Evolutionary conservation across 495 filamentous ascomycete genomes (phyloP).

Genomic region (Aspergillus affinis): DNA sequence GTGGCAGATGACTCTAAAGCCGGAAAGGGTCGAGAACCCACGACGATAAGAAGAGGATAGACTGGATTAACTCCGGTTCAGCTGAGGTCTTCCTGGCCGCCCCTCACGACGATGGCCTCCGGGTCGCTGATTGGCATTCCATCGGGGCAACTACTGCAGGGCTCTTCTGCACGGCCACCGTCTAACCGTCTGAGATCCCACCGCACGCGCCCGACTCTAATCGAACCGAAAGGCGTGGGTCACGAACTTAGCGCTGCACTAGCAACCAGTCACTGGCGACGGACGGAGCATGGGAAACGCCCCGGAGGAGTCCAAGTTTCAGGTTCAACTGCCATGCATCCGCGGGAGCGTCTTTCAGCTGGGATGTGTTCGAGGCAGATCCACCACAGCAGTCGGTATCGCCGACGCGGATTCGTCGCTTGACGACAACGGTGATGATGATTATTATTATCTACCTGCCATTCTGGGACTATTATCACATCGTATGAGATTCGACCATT

Average conservation of each 20-base stretch:
- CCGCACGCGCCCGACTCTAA: constrained; percentile 1
- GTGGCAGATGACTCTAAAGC: neutral
- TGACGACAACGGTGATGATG: neutral
- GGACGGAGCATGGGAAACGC: neutral
- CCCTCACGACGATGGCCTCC: neutral
- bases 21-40: too few species aligned
- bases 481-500: too few species aligned
- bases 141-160: constrained; percentile 19
- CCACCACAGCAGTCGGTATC: constrained; percentile 6
- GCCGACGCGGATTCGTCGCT: constrained; percentile 3
- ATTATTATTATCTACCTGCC: too few species aligned
- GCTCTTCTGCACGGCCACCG: constrained; percentile 15
- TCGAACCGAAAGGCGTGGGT: neutral
- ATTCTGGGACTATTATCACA: too few species aligned
- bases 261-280: neutral
- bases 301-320: neutral
- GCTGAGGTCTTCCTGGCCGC: constrained; percentile 19
- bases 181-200: constrained; percentile 5
- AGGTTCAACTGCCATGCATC: constrained; percentile 13
- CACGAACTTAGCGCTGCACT: too few species aligned
- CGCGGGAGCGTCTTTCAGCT: constrained; percentile 15
- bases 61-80: constrained; percentile 6
- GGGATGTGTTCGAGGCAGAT: constrained; percentile 12
- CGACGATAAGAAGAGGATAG: too few species aligned
- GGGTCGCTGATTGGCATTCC: constrained; percentile 4